phyloP scores from a whole-genome alignment of 768 basidiomycete species.

The Leccinum broughii region DNA sequence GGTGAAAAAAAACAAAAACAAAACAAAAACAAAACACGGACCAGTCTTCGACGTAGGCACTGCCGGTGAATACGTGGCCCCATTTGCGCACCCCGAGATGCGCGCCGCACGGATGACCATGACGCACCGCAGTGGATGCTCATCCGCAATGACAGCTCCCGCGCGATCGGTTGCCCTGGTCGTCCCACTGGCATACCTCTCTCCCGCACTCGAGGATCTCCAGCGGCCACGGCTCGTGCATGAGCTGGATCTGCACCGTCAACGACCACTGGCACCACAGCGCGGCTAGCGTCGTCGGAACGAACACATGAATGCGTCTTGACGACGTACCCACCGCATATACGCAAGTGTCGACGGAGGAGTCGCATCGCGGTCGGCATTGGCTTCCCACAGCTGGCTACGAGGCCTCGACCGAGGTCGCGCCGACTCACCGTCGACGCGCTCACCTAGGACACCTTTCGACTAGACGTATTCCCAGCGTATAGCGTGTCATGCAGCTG shows the following conservation, averaged over 20 bases:
- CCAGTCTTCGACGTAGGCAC: too few relatives aligned
- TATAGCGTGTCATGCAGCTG: conserved; percentile 70
- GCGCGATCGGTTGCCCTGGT: conserved; percentile 63
- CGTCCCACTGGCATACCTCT: conserved; percentile 56
- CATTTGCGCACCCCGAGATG: conserved; percentile 77
- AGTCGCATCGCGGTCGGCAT: conserved; percentile 93
- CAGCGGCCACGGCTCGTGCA: conserved; percentile 85
- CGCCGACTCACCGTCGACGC: conserved; percentile 34
- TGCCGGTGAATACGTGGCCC: conserved; percentile 38
- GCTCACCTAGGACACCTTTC: conserved; percentile 78
- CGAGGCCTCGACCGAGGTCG: conserved; percentile 42
- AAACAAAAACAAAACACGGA: too few relatives aligned
- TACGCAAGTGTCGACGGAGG: conserved; percentile 79
- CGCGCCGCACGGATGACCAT: conserved; percentile 94
- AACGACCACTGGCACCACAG: conserved; percentile 79
- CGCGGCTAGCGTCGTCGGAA: conserved; percentile 87
- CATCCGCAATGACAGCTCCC: conserved; percentile 96
- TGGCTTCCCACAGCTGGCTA: conserved; percentile 92
- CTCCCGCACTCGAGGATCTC: conserved; percentile 92
- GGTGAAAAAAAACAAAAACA: too few relatives aligned
- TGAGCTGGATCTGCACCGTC: conserved; percentile 78
- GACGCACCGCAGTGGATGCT: conserved; percentile 94
- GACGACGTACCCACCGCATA: conserved; percentile 96
- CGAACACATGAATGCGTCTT: conserved; percentile 99
- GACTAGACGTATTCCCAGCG: conserved; percentile 37